These are phyloP conservation scores for Zasmidium angulare DNA, from an alignment of 2,329 filamentous ascomycete species.

Conservation along the genomic window DNA sequence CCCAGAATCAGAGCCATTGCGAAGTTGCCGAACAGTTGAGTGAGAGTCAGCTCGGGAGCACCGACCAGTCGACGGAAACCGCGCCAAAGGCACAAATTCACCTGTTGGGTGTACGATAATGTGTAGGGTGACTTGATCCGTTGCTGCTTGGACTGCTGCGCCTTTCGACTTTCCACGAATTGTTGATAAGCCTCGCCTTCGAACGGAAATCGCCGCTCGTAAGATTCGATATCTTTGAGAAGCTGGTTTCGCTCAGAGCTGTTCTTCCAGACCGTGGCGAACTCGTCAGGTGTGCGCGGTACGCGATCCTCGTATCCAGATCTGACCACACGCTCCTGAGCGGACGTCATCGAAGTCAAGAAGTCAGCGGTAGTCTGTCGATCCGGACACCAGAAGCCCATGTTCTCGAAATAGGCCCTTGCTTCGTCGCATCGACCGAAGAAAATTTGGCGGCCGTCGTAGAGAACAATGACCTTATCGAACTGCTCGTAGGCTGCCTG, in stretches of 20 bases:
- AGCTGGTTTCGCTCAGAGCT: slow-evolving; percentile 51
- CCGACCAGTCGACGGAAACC: slow-evolving; percentile 75
- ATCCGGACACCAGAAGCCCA: slow-evolving; percentile 71
- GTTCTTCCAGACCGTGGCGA: slow-evolving; percentile 54
- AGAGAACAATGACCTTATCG: slow-evolving; percentile 67
- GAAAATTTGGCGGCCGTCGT: slow-evolving; percentile 69
- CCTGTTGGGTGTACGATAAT: slow-evolving; percentile 72
- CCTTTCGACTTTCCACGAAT: slow-evolving; percentile 48
- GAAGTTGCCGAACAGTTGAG: slow-evolving; percentile 68
- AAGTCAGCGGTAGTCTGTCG: slow-evolving; percentile 75
- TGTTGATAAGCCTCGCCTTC: slow-evolving; percentile 46
- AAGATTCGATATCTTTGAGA: slow-evolving; percentile 46
- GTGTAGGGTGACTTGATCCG: slow-evolving; percentile 78
- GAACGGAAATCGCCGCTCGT: slow-evolving; percentile 47
- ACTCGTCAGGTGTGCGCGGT: slow-evolving; percentile 52
- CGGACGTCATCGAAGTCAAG: slow-evolving; percentile 68
- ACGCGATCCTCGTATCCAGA: slow-evolving; percentile 47
- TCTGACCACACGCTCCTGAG: slow-evolving; percentile 48
- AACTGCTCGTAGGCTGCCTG: slow-evolving; percentile 69
- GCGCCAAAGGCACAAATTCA: slow-evolving; percentile 76
- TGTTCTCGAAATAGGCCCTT: slow-evolving; percentile 66
- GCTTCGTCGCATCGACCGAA: slow-evolving; percentile 65
- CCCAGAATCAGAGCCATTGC: slow-evolving; percentile 75
- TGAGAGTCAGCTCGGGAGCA: slow-evolving; percentile 73
- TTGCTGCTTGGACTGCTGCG: slow-evolving; percentile 48